Evolutionary conservation across 2,329 filamentous ascomycete genomes (phyloP).

Genomic region (Colletotrichum simmondsii): DNA sequence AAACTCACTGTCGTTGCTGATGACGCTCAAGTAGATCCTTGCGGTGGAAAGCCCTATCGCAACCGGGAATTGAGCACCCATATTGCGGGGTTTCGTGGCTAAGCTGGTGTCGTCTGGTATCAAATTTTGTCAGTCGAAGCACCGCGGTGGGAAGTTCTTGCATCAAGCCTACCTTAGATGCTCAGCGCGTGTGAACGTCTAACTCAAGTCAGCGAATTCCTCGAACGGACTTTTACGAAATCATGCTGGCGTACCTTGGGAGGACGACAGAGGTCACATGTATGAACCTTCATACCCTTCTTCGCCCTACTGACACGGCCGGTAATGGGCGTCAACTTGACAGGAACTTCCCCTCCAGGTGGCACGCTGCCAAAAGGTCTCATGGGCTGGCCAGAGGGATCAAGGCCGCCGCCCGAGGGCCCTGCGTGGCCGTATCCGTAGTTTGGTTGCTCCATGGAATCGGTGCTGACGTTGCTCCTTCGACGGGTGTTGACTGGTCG

Average conservation of each 20-base stretch:
- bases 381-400: slow-evolving; percentile 45
- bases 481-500: slow-evolving; percentile 42
- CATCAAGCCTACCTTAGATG: slow-evolving; percentile 62
- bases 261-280: slow-evolving; percentile 62
- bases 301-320: slow-evolving; percentile 67
- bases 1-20: slow-evolving; percentile 57
- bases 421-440: slow-evolving; percentile 37
- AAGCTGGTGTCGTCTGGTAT: slow-evolving; percentile 66
- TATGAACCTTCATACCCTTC: slow-evolving; percentile 69
- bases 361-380: slow-evolving; percentile 52
- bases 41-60: slow-evolving; percentile 68
- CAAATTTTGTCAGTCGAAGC: slow-evolving; percentile 6
- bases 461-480: slow-evolving; percentile 58
- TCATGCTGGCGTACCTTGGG: slow-evolving; percentile 55
- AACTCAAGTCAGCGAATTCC: slow-evolving; percentile 4
- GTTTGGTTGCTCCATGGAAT: slow-evolving; percentile 58
- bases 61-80: slow-evolving; percentile 62
- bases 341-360: slow-evolving; percentile 48
- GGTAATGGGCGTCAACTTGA: slow-evolving; percentile 68
- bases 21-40: slow-evolving; percentile 71
- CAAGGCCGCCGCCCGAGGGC: slow-evolving; percentile 38
- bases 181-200: slow-evolving; percentile 73
- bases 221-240: not conserved
- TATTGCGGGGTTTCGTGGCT: slow-evolving; percentile 67
- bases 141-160: not conserved